These are phyloP conservation scores for Leccinum solheimii DNA, from an alignment of 1,284 basidiomycete species.

Conservation along the genomic window DNA sequence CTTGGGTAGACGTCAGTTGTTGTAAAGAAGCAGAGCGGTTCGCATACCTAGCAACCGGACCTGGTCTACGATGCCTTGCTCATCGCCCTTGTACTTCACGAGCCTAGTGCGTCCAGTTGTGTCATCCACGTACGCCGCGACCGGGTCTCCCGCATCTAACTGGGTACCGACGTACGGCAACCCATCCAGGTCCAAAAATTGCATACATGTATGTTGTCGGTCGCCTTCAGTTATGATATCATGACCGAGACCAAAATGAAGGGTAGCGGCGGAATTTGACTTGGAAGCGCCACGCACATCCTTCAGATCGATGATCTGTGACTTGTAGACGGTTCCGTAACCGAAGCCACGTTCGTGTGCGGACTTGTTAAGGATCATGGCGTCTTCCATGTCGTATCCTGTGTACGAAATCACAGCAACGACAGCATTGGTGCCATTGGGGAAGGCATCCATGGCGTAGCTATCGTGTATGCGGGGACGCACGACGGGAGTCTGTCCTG, in stretches of 20 bases:
- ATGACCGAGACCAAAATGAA: slow-evolving; percentile 87
- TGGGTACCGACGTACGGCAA: slow-evolving; percentile 78
- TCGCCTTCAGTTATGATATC: slow-evolving; percentile 69
- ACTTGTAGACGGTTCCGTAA: slow-evolving; percentile 97
- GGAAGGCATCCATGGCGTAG: slow-evolving; percentile 99
- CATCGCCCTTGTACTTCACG: slow-evolving; percentile 98
- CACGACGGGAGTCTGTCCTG: slow-evolving; percentile 93
- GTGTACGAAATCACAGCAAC: slow-evolving; percentile 99
- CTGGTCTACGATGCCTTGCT: slow-evolving; percentile 87
- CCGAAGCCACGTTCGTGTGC: slow-evolving; percentile 97
- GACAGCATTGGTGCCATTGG: slow-evolving; percentile 97
- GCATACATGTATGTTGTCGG: slow-evolving; percentile 52
- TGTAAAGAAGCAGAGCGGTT: not conserved
- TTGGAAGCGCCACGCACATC: slow-evolving; percentile 71
- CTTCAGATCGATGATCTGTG: slow-evolving; percentile 88
- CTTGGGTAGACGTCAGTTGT: slow-evolving; percentile 40
- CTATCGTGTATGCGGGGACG: slow-evolving; percentile 90
- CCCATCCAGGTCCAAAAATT: slow-evolving; percentile 83
- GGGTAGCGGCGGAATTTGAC: slow-evolving; percentile 50
- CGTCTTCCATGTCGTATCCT: slow-evolving; percentile 99
- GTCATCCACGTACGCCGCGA: slow-evolving; percentile 89
- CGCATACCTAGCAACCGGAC: slow-evolving; percentile 84
- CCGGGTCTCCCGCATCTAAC: slow-evolving; percentile 74
- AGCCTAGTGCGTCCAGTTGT: slow-evolving; percentile 81
- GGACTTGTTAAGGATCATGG: slow-evolving; percentile 99